Conservation (phyloP, 164 flowering plant species). For the Annona cherimola region DNA sequence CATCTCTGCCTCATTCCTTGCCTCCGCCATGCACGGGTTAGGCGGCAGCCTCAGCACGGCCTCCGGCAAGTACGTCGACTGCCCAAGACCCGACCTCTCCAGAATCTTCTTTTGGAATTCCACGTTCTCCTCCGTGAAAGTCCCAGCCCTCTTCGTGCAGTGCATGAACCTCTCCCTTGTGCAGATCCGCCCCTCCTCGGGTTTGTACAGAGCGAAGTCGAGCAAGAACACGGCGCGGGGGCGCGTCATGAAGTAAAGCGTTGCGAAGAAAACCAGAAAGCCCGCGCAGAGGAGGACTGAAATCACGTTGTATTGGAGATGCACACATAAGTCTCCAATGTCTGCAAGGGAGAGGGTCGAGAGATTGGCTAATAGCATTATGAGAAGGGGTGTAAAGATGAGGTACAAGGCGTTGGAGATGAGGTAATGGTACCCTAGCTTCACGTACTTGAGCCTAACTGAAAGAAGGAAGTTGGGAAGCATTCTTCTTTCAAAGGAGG, state of each 20-base stretch:
- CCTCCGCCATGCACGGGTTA: constrained; percentile 66
- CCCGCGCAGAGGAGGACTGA: constrained; percentile 32
- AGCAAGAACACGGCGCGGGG: constrained; percentile 55
- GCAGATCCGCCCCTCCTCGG: constrained; percentile 30
- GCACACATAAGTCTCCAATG: constrained; percentile 30
- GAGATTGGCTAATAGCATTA: constrained; percentile 31
- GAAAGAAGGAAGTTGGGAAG: constrained; percentile 58
- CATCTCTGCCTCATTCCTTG: constrained; percentile 68
- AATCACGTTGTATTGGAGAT: constrained; percentile 44
- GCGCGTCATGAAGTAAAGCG: constrained; percentile 52
- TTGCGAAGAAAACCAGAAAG: constrained; percentile 39
- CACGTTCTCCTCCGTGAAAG: constrained; percentile 49
- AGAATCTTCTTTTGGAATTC: constrained; percentile 61
- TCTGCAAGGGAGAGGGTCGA: constrained; percentile 32
- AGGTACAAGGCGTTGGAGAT: constrained; percentile 60
- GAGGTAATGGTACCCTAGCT: constrained; percentile 69
- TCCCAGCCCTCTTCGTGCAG: constrained; percentile 28
- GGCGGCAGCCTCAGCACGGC: constrained; percentile 51
- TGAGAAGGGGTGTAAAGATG: constrained; percentile 35
- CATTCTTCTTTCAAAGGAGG: background rate
- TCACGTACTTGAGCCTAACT: constrained; percentile 60
- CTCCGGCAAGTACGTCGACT: constrained; percentile 60
- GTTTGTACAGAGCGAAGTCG: constrained; percentile 72
- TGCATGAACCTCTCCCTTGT: constrained; percentile 51
- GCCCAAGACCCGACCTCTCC: constrained; percentile 73